Conservation (phyloP, 1,139 yeast species). For the Geotrichum candidum region DNA sequence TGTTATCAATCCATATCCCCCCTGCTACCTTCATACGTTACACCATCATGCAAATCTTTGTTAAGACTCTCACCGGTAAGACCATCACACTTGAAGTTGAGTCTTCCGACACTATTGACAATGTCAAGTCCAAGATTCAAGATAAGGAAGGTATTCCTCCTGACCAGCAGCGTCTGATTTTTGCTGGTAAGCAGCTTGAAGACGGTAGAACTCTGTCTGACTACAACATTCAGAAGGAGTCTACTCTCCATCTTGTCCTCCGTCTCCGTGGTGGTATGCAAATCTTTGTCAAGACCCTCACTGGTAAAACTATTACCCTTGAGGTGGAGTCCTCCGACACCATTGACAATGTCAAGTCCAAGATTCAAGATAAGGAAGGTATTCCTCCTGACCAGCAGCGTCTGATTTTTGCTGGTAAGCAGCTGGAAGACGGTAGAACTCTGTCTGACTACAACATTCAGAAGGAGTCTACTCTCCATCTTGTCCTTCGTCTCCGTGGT, state of each 20-base stretch:
- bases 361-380: too few relatives aligned
- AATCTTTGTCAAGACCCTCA: too few relatives aligned
- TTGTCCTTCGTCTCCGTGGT: slow-evolving; percentile 44
- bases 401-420: slow-evolving; percentile 63
- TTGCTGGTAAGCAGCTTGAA: slow-evolving; percentile 42
- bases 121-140: too few relatives aligned
- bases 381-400: too few relatives aligned
- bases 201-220: slow-evolving; percentile 72
- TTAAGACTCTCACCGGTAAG: slow-evolving; percentile 54
- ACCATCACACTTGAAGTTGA: too few relatives aligned
- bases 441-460: slow-evolving; percentile 86
- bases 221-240: slow-evolving; percentile 58
- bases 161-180: too few relatives aligned
- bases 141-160: too few relatives aligned
- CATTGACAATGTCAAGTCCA: too few relatives aligned
- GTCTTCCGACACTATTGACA: too few relatives aligned
- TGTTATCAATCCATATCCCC: neutral
- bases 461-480: slow-evolving; percentile 73
- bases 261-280: too few relatives aligned
- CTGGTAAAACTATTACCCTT: too few relatives aligned
- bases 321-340: too few relatives aligned
- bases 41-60: slow-evolving; percentile 43
- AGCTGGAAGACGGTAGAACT: slow-evolving; percentile 79
- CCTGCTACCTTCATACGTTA: neutral
- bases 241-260: slow-evolving; percentile 27